These are phyloP conservation scores for Botrytis paeoniae DNA, from an alignment of 2,329 filamentous ascomycete genomes.

Conservation along the genomic window DNA sequence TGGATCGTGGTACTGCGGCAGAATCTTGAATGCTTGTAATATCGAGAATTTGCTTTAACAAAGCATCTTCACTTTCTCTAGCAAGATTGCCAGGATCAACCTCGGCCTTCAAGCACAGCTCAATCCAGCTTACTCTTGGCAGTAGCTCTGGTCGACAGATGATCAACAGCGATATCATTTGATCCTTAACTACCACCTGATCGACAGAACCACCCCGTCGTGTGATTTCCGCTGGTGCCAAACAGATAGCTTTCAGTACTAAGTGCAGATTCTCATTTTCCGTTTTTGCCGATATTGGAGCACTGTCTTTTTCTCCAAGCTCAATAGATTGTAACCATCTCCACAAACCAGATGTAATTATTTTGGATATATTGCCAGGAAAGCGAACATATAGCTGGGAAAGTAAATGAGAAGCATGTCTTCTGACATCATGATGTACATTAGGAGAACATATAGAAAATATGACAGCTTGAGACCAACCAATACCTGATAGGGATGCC, in stretches of 20 bases:
- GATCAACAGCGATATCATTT: conserved; percentile 75
- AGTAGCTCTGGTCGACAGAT: conserved; percentile 76
- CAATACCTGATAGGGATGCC: conserved; percentile 51
- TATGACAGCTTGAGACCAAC: conserved; percentile 85
- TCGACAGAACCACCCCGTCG: conserved; percentile 45
- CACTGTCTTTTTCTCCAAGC: conserved; percentile 72
- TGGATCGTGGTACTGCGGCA: conserved; percentile 37
- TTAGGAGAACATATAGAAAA: conserved; percentile 66
- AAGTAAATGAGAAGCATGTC: conserved; percentile 59
- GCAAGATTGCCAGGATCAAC: conserved; percentile 81
- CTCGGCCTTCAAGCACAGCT: conserved; percentile 73
- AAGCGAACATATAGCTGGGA: conserved; percentile 61
- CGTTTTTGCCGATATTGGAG: conserved; percentile 62
- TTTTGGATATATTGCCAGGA: conserved; percentile 56
- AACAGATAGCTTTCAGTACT: conserved; percentile 61
- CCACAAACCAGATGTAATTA: conserved; percentile 74
- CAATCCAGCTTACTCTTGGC: conserved; percentile 81
- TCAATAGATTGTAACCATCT: conserved; percentile 69
- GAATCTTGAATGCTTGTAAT: conserved; percentile 50
- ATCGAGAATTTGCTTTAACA: conserved; percentile 64
- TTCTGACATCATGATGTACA: conserved; percentile 60
- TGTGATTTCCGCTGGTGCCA: conserved; percentile 50
- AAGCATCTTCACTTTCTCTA: conserved; percentile 56
- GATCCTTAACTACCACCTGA: conserved; percentile 55
- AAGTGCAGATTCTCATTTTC: conserved; percentile 62